Percentiles rank a stretch among this genome's conserved stretches.
Conservation (phyloP, 108 stramenopile species). For the Fragilariopsis cylindrus region DNA sequence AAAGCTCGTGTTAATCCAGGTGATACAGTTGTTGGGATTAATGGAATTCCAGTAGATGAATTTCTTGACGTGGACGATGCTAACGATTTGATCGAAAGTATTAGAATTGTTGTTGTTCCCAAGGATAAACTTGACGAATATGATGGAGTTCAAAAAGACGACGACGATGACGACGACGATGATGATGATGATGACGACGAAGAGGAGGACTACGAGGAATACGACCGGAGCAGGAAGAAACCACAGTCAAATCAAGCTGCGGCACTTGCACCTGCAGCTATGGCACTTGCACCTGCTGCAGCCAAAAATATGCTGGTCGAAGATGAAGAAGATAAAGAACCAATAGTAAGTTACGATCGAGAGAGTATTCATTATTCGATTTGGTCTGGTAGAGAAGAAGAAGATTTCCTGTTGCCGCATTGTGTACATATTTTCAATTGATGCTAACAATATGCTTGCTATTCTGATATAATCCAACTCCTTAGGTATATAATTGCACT, state of each 20-base stretch:
- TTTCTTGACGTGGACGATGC: constrained; percentile 38
- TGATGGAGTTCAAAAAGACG: constrained; percentile 9
- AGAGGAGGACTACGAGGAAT: neutral
- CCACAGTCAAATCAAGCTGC: neutral
- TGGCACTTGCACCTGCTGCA: neutral
- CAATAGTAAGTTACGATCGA: neutral
- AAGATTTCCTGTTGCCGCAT: neutral
- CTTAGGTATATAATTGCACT: constrained; percentile 18
- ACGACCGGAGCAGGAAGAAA: constrained; percentile 1
- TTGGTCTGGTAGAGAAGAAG: too few species aligned
- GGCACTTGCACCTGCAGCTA: constrained; percentile 1
- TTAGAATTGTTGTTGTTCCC: constrained; percentile 39
- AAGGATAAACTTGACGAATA: constrained; percentile 32
- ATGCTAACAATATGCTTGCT: too few species aligned
- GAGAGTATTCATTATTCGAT: too few species aligned
- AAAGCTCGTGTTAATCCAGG: constrained; percentile 34
- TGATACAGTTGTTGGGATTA: constrained; percentile 32
- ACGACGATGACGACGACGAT: constrained; percentile 7
- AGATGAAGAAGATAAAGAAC: constrained; percentile 3
- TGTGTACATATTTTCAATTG: neutral
- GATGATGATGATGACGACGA: constrained; percentile 3
- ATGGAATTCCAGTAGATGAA: constrained; percentile 35
- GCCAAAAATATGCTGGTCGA: neutral
- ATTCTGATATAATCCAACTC: neutral
- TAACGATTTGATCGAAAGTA: constrained; percentile 42